Conservation (phyloP, 805 yeast genomes). For the Priceomyces castillae region DNA sequence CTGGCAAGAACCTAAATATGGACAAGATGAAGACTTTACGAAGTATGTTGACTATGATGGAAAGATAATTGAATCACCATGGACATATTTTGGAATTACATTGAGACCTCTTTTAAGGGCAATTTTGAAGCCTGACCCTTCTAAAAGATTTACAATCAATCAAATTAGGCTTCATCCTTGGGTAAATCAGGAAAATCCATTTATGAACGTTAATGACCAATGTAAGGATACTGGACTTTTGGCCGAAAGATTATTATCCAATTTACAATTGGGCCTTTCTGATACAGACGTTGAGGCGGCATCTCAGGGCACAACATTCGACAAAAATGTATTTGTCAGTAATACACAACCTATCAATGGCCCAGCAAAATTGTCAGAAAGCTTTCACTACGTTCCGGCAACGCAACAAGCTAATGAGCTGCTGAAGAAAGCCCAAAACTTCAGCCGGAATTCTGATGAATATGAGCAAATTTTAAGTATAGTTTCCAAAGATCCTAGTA, state of each 20-base stretch:
- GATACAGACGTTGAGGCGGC: constrained; percentile 43
- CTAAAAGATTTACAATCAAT: constrained; percentile 63
- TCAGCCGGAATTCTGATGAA: constrained; percentile 5
- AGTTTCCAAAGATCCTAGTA: constrained; percentile 50
- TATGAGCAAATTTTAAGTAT: constrained; percentile 34
- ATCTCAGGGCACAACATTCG: constrained; percentile 9
- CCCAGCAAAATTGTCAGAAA: constrained; percentile 42
- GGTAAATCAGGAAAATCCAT: constrained; percentile 48
- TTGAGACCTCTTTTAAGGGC: constrained; percentile 59
- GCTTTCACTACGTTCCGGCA: constrained; percentile 27
- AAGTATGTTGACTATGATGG: constrained; percentile 45
- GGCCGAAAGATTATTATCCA: constrained; percentile 50
- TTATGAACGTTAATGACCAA: constrained; percentile 37
- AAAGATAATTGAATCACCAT: constrained; percentile 73
- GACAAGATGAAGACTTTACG: constrained; percentile 75
- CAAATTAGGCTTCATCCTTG: constrained; percentile 75
- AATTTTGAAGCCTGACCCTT: constrained; percentile 66
- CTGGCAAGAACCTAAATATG: constrained; percentile 59
- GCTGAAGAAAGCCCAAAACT: neutral
- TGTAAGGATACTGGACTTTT: constrained; percentile 53
- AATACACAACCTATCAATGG: constrained; percentile 49
- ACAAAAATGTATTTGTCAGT: constrained; percentile 6
- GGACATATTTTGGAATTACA: constrained; percentile 74
- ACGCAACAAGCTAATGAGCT: constrained; percentile 28
- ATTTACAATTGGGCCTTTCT: constrained; percentile 51